Evolutionary conservation across 1,284 basidiomycete genomes (phyloP).

Genomic region (Exobasidium rhododendri): DNA sequence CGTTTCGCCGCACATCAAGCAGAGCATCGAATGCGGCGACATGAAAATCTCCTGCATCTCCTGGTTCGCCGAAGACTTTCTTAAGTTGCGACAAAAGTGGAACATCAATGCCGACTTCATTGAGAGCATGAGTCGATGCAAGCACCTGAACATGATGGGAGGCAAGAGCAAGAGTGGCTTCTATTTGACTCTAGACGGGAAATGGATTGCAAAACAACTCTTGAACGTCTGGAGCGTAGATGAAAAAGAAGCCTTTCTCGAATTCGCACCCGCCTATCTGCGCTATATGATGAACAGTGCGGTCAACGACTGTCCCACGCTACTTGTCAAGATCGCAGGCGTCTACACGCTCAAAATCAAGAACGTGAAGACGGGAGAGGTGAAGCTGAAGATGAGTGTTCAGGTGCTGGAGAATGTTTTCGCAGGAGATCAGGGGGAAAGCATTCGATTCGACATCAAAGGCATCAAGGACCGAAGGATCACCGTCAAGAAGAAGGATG

Average conservation of each 20-base stretch:
- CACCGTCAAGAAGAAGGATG: background rate
- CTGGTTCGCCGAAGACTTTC: constrained; percentile 50
- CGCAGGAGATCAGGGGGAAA: constrained; percentile 30
- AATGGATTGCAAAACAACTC: constrained; percentile 44
- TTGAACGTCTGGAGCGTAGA: constrained; percentile 45
- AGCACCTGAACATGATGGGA: constrained; percentile 35
- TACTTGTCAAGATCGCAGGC: constrained; percentile 48
- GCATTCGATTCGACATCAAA: constrained; percentile 42
- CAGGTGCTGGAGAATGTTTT: constrained; percentile 48
- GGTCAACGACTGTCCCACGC: constrained; percentile 33
- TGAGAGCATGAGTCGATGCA: constrained; percentile 36
- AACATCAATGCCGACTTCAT: constrained; percentile 39
- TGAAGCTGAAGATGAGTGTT: constrained; percentile 43
- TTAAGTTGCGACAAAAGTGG: constrained; percentile 38
- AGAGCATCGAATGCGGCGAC: constrained; percentile 33
- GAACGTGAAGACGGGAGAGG: constrained; percentile 35
- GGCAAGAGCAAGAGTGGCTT: constrained; percentile 44
- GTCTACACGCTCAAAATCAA: constrained; percentile 50
- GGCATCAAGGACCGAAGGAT: constrained; percentile 43
- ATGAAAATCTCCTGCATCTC: constrained; percentile 47
- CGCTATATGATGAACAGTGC: constrained; percentile 44
- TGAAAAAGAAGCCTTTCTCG: constrained; percentile 47
- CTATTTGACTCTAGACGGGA: constrained; percentile 41
- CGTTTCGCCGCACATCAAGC: constrained; percentile 37
- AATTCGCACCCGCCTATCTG: constrained; percentile 46